Evolutionary conservation across 345 rosid genomes (phyloP).

Genomic region (Salix koriyanagi): DNA sequence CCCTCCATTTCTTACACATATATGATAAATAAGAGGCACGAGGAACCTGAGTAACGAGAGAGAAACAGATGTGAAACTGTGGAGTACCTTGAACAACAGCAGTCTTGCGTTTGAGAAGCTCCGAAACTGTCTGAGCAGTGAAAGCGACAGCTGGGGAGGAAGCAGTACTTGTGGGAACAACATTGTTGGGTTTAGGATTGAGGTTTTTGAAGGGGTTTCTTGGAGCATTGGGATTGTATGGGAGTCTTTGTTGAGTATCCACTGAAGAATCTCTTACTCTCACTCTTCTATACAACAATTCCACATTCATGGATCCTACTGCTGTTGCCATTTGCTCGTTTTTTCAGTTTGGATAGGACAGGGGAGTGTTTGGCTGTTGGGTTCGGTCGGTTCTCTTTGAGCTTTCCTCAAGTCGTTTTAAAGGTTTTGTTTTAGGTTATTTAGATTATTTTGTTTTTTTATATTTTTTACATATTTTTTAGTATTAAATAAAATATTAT

Average conservation of each 20-base stretch:
- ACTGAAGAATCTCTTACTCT: conserved; percentile 65
- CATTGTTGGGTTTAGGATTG: conserved; percentile 8
- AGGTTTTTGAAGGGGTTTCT: conserved; percentile 35
- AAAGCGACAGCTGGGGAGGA: conserved; percentile 25
- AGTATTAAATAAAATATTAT: no score
- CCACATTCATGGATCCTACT: background rate
- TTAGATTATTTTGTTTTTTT: no score
- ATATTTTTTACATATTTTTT: no score
- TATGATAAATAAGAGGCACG: background rate
- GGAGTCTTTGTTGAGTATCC: conserved; percentile 55
- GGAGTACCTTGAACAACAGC: conserved; percentile 36
- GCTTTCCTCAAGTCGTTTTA: background rate
- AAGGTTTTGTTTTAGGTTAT: no score
- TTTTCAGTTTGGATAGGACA: background rate
- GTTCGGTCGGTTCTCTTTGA: background rate
- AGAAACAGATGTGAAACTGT: background rate
- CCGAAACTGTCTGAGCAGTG: conserved; percentile 42
- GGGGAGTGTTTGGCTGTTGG: background rate
- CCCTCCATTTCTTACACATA: background rate
- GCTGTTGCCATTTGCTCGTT: background rate
- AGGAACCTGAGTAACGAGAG: background rate
- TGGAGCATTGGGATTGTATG: conserved; percentile 78
- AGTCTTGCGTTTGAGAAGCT: conserved; percentile 52
- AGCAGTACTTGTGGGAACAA: background rate
- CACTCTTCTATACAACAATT: background rate